Conservation (phyloP, 768 basidiomycete species). For the Termitomyces bulborhizus region DNA sequence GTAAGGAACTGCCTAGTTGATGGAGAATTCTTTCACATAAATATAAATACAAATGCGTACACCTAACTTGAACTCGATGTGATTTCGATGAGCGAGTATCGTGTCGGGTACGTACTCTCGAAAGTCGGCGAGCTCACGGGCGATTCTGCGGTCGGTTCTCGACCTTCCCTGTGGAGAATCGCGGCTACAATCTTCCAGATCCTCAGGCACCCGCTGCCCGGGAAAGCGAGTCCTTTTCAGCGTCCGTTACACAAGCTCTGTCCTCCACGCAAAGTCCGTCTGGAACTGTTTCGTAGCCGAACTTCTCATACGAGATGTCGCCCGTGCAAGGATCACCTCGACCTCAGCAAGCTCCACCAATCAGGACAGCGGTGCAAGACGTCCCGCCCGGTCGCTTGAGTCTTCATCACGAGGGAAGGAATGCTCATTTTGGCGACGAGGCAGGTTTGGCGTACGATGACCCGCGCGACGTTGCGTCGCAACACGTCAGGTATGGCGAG, state of each 20-base stretch:
- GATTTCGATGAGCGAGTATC: too few species aligned
- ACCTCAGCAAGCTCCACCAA: constrained; percentile 33
- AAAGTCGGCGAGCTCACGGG: too few species aligned
- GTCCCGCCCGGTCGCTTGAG: constrained; percentile 4
- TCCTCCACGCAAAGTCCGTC: constrained; percentile 13
- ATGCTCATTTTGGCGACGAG: constrained; percentile 23
- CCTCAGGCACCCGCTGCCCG: constrained; percentile 17
- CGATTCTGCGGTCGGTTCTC: constrained; percentile 60
- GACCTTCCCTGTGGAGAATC: constrained; percentile 55
- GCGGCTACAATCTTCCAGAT: constrained; percentile 24
- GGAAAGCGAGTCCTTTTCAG: constrained; percentile 28
- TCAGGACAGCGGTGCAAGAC: constrained; percentile 16
- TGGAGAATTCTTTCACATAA: too few species aligned
- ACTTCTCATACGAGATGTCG: constrained; percentile 3
- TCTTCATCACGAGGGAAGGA: constrained; percentile 15
- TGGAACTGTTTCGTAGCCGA: background rate
- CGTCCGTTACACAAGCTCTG: constrained; percentile 29
- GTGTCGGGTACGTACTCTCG: too few species aligned
- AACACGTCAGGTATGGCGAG: constrained; percentile 40
- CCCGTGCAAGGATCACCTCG: constrained; percentile 20
- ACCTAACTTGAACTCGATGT: too few species aligned
- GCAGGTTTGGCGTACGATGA: constrained; percentile 31
- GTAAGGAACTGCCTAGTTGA: too few species aligned
- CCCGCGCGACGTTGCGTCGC: constrained; percentile 1
- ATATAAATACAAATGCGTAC: too few species aligned